Percentiles rank a stretch among this genome's conserved stretches.
phyloP scores from a whole-genome alignment of 768 basidiomycete genomes.

The Lactarius hengduanensis region DNA sequence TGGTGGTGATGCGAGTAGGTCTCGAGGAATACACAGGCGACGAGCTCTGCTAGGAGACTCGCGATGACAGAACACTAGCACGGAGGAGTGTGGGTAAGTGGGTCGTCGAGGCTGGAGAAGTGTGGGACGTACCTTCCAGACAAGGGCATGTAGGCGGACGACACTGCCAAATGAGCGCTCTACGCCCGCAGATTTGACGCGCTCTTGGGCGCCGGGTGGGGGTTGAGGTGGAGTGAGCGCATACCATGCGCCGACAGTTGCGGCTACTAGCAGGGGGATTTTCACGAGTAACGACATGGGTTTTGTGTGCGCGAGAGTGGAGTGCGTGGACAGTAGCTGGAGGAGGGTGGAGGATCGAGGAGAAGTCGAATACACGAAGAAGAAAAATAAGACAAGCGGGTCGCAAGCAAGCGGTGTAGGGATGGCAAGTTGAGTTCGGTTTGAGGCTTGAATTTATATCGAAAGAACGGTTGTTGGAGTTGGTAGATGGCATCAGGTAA shows the following conservation, averaged over 20 bases:
- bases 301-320: background rate
- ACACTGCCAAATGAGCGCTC: slow-evolving; percentile 27
- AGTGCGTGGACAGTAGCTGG: background rate
- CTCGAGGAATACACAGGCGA: slow-evolving; percentile 4
- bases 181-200: slow-evolving; percentile 17
- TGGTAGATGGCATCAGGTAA: background rate
- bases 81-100: background rate
- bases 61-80: slow-evolving; percentile 20
- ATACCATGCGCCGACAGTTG: slow-evolving; percentile 20
- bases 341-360: background rate
- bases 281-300: slow-evolving; percentile 20
- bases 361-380: background rate
- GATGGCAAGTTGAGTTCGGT: background rate
- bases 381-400: background rate
- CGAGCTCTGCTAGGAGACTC: slow-evolving; percentile 17
- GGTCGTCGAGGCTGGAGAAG: too few species aligned
- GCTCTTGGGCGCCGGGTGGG: slow-evolving; percentile 14
- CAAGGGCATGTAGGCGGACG: slow-evolving; percentile 21
- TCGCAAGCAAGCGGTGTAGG: background rate
- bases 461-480: background rate
- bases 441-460: background rate
- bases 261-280: slow-evolving; percentile 11
- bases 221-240: slow-evolving; percentile 28
- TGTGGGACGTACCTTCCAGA: slow-evolving; percentile 26
- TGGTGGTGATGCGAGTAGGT: background rate